Base-by-base conservation (phyloP, 768 basidiomycete genomes). In the Dioszegia aurantiaca region DNA sequence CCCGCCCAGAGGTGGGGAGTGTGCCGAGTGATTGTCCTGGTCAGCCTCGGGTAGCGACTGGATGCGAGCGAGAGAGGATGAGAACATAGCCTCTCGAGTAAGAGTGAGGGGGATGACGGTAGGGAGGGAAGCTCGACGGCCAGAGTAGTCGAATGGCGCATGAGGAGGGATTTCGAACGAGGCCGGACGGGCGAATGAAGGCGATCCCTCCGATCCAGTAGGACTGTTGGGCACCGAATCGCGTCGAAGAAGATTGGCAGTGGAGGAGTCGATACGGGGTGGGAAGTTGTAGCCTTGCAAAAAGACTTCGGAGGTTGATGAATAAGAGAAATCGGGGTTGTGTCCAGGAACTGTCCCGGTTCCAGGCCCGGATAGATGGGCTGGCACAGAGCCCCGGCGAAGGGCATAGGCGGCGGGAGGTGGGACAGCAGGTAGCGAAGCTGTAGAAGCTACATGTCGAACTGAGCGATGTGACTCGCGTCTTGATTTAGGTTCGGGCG, bases 11-110 rank as follows among this genome's bases (percentile, higher is more conserved):
- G 30, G 31, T 17, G 30, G 48, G 17, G 48, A n/a, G 14, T 31
- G 30, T 4, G 26, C 33, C 19, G 48, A 23, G 36, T 40, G 30
- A 16, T 23, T 31, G 37, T 56, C 56, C 6, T 45, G 28, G 27
- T 72, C 67, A 3, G 40, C 59, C 39, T 72, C 70, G 2, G 71
- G 64, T 2, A 70, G 36, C 3, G 67, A 69, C 40, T 73, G 71
- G 27, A 76, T 76, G 9, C 65, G 43, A 16, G 58, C 37, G 16
- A 58, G 59, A n/a, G 51, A 31, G 40, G 37, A 33, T 40, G 30
- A 27, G 26, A 45, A 60, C 12, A n/a, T 41, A 9, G 24, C 31
- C 2, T 43, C 23, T 21, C 36, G 30, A 28, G 26, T 45, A 19
- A 28, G 45, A 40, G 26, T 11, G 28, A 51, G 21, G 19, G 46